Base-by-base conservation (phyloP, 2,329 filamentous ascomycete genomes). In the Botryosphaeria dothidea region DNA sequence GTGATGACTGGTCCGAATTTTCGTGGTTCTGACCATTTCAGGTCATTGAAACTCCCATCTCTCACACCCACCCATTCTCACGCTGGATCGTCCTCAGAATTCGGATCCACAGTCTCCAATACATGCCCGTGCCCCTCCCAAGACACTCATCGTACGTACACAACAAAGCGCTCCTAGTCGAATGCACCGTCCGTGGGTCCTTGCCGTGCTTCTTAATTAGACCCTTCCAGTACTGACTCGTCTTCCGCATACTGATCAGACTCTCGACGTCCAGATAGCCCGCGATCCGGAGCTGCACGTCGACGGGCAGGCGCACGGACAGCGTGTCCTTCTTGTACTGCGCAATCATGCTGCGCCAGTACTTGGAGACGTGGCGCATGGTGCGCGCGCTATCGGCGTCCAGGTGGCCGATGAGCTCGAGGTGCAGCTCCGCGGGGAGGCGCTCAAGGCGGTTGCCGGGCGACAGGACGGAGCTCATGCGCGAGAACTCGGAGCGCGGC, bases 261-360 rank as follows among this genome's bases (percentile, higher is more conserved):
- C 56, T 60, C 41, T 60, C 56, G n/a, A 60, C 56, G 41, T 60
- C 56, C 17, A 60, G 41, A n/a, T 60, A 60, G 25, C 56, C 56
- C 11, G 13, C 34, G 5, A 60, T 46, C 27, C 36, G 38, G 9
- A 60, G 38, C 41, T 60, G 56, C 2, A 60, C 56, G 41, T 60
- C 41, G 25, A 60, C 38, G 6, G 56, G 56, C 17, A 60, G 56
- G 17, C 27, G 25, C 11, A 60, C 56, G 4, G 38, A 43, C 13
- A 60, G 41, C n/a, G 25, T 29, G 23, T 60, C 56, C 27, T 45
- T 45, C 25, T 46, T 46, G 56, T 60, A 60, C 41, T 46, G 56
- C 41, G 56, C 19, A 4, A 60, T 23, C 25, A 60, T 23, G 27
- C 38, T 45, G 17, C 56, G 25, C 56, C 56, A 60, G 41, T 60